These are phyloP conservation scores for Ganoderma multipileum DNA, from an alignment of 1,284 basidiomycete species.

Conservation along the genomic window DNA sequence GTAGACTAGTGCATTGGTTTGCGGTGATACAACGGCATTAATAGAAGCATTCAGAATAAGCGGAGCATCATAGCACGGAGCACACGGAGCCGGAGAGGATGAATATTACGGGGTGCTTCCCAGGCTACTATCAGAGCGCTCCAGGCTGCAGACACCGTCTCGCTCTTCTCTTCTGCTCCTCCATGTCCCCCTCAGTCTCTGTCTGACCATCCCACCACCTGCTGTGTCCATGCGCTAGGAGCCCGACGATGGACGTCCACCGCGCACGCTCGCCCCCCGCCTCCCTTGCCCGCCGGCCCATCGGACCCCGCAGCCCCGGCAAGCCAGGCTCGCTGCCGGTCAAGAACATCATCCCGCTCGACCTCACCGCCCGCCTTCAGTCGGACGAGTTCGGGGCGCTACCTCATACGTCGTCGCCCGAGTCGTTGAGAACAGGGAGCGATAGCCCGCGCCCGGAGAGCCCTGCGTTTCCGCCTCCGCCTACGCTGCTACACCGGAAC, in stretches of 20 bases:
- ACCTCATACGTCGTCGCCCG: slow-evolving; percentile 27
- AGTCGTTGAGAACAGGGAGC: slow-evolving; percentile 13
- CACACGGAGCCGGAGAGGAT: neutral
- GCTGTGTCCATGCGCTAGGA: slow-evolving; percentile 16
- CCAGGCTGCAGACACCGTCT: neutral
- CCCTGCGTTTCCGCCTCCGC: slow-evolving; percentile 8
- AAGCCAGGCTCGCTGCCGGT: slow-evolving; percentile 24
- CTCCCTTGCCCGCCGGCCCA: slow-evolving; percentile 26
- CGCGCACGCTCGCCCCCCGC: slow-evolving; percentile 32
- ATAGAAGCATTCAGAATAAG: slow-evolving; percentile 11
- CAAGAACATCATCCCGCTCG: slow-evolving; percentile 33
- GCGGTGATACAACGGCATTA: neutral
- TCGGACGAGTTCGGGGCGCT: slow-evolving; percentile 17
- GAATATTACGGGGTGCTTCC: slow-evolving; percentile 17
- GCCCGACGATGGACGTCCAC: slow-evolving; percentile 30
- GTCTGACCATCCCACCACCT: neutral
- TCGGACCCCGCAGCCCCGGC: slow-evolving; percentile 33
- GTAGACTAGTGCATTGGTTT: neutral
- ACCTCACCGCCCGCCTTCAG: slow-evolving; percentile 32
- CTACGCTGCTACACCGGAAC: slow-evolving; percentile 3
- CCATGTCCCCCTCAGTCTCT: slow-evolving; percentile 30
- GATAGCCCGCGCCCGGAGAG: slow-evolving; percentile 16
- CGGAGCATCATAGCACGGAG: slow-evolving; percentile 15
- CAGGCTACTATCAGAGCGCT: slow-evolving; percentile 19
- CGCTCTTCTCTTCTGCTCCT: slow-evolving; percentile 22